These are phyloP conservation scores for Fusarium equiseti DNA, from an alignment of 2,329 filamentous ascomycete genomes.

Conservation along the genomic window DNA sequence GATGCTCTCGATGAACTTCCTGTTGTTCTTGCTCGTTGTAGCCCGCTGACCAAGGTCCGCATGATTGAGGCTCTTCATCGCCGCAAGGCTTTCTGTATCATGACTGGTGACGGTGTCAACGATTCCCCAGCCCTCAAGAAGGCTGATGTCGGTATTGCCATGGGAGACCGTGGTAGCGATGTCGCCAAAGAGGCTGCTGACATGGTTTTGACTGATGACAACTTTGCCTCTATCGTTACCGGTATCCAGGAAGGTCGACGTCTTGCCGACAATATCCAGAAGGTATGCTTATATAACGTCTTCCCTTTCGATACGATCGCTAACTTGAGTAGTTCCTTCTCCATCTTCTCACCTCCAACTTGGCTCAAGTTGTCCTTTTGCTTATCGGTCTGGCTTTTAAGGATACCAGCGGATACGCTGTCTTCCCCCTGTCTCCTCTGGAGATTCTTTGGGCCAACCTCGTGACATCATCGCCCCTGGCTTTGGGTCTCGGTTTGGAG, in stretches of 20 bases:
- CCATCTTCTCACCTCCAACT: constrained; percentile 76
- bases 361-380: constrained; percentile 76
- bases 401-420: constrained; percentile 67
- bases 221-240: constrained; percentile 85
- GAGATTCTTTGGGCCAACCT: constrained; percentile 84
- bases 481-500: constrained; percentile 79
- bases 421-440: constrained; percentile 78
- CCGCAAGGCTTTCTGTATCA: constrained; percentile 75
- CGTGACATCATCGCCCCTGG: constrained; percentile 77
- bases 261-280: constrained; percentile 80
- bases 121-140: constrained; percentile 79
- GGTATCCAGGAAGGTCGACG: constrained; percentile 77
- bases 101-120: constrained; percentile 82
- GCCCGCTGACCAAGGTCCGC: constrained; percentile 78
- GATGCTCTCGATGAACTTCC: constrained; percentile 72
- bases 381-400: constrained; percentile 78
- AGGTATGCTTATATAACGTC: constrained; percentile 58
- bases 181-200: constrained; percentile 86
- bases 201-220: constrained; percentile 89
- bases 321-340: constrained; percentile 64
- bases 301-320: not conserved
- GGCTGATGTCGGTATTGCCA: constrained; percentile 81
- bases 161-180: constrained; percentile 77
- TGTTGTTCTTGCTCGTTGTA: constrained; percentile 76
- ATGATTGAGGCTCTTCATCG: constrained; percentile 81